Conservation (phyloP, 1,284 basidiomycete species). For the Hemileia vastatrix region DNA sequence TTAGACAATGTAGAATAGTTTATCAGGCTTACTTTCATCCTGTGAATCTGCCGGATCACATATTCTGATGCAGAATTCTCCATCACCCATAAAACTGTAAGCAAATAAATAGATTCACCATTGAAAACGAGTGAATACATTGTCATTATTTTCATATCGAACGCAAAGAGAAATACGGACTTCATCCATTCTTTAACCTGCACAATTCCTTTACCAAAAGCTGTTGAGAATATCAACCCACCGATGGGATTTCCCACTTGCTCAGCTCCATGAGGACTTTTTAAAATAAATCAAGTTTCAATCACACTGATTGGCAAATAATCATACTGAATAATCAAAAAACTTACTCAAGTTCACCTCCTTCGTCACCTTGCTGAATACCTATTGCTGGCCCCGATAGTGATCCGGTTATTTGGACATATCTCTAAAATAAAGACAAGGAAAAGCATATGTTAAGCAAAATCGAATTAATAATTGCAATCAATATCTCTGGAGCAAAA, state of each 20-base stretch:
- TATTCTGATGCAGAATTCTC: slow-evolving; percentile 22
- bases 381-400: neutral
- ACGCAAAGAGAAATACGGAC: neutral
- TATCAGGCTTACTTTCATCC: neutral
- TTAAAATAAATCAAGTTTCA: neutral
- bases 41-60: slow-evolving; percentile 24
- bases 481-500: no score
- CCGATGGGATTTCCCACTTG: slow-evolving; percentile 32
- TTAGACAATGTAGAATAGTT: neutral
- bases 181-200: slow-evolving; percentile 33
- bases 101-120: neutral
- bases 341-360: neutral
- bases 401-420: neutral
- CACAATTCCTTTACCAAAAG: slow-evolving; percentile 26
- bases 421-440: neutral
- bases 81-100: neutral
- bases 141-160: neutral
- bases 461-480: no score
- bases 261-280: slow-evolving; percentile 27
- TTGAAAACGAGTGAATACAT: neutral
- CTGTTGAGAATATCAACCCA: slow-evolving; percentile 29
- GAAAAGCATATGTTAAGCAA: no score
- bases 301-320: neutral
- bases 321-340: neutral
- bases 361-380: neutral